Evolutionary conservation across 805 yeast species (phyloP).

Genomic region (Priceomyces haplophilus): DNA sequence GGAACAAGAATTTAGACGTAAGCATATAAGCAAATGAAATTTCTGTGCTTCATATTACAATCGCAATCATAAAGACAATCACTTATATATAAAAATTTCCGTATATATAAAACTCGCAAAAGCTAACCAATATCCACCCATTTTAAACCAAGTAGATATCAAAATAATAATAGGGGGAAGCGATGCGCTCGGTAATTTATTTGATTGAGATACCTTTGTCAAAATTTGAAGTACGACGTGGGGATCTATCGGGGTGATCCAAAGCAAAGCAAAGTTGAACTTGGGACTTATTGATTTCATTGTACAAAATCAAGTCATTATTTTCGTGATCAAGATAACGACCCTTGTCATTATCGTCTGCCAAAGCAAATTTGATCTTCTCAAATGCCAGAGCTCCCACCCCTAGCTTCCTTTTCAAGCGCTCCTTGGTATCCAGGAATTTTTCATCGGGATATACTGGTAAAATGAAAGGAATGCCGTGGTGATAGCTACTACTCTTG

Average conservation of each 20-base stretch:
- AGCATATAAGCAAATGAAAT: neutral
- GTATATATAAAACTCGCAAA: neutral
- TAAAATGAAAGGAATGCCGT: slow-evolving; percentile 85
- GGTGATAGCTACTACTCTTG: slow-evolving; percentile 61
- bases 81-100: neutral
- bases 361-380: slow-evolving; percentile 64
- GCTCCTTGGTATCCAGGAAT: slow-evolving; percentile 55
- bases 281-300: slow-evolving; percentile 39
- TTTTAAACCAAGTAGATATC: neutral
- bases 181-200: slow-evolving; percentile 9
- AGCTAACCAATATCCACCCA: neutral
- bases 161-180: neutral
- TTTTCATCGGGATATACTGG: slow-evolving; percentile 66
- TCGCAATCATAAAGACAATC: neutral
- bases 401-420: slow-evolving; percentile 71
- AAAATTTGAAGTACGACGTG: slow-evolving; percentile 34
- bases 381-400: slow-evolving; percentile 77
- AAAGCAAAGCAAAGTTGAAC: slow-evolving; percentile 62
- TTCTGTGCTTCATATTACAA: neutral
- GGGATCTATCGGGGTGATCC: slow-evolving; percentile 82
- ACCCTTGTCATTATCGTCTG: slow-evolving; percentile 41
- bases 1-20: slow-evolving; percentile 17
- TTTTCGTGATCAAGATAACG: slow-evolving; percentile 47
- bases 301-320: slow-evolving; percentile 54
- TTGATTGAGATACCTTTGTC: slow-evolving; percentile 45